Evolutionary conservation across 352 stramenopile genomes (phyloP).

Genomic region (Peronospora belbahrii): DNA sequence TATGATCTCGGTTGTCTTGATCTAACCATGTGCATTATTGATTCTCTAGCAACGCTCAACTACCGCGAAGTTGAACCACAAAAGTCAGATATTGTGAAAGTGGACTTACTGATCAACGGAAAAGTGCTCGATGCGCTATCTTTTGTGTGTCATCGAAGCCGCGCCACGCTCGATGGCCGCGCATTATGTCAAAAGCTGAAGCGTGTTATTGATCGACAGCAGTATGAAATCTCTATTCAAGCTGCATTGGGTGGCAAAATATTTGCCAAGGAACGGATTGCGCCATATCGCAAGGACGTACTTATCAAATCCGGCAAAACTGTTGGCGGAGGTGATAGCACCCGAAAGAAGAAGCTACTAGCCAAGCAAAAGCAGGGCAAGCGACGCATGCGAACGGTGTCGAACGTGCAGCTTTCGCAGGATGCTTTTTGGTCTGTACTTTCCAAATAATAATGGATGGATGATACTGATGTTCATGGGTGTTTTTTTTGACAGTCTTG

Average conservation of each 20-base stretch:
- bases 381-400: conserved; percentile 93
- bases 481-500: too few species aligned
- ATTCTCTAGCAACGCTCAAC: conserved; percentile 81
- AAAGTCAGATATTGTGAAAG: conserved; percentile 91
- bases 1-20: not conserved
- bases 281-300: conserved; percentile 94
- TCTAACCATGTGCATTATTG: conserved; percentile 1
- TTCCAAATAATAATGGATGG: conserved; percentile 57
- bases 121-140: conserved; percentile 94
- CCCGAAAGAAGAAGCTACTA: conserved; percentile 98
- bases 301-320: conserved; percentile 93
- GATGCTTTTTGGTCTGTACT: conserved; percentile 98
- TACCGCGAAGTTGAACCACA: conserved; percentile 89
- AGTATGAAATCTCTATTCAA: conserved; percentile 99
- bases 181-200: conserved; percentile 93
- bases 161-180: conserved; percentile 69
- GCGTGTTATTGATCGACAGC: conserved; percentile 93
- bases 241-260: conserved; percentile 92
- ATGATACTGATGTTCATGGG: not conserved
- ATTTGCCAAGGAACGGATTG: conserved; percentile 95
- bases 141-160: conserved; percentile 93
- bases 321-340: conserved; percentile 95
- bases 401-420: conserved; percentile 95
- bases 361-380: conserved; percentile 99
- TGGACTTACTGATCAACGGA: conserved; percentile 92